Base-by-base conservation (phyloP, 2,329 filamentous ascomycete genomes). In the Alternaria solani region DNA sequence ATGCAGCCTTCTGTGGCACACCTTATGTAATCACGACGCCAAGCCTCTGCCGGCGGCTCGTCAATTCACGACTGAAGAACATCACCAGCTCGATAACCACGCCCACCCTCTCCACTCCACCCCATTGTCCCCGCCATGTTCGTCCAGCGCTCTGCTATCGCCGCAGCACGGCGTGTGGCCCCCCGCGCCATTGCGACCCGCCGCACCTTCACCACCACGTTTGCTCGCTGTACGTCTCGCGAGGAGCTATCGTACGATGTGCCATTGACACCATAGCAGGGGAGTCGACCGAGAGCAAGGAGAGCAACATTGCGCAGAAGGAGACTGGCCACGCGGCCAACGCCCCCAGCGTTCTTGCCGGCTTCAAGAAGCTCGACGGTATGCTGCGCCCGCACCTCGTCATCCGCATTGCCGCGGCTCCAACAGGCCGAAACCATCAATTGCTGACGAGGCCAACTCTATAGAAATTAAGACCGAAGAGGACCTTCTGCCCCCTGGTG, bases 401-500 rank as follows among this genome's bases (percentile, higher is more conserved):
- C 38, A 39, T 34, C 51, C 42, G 56, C 51, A 59, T 42, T 14
- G 30, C 34, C 47, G 41, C 57, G 26, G 54, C 51, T 51, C 52
- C 41, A 23, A 44, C 48, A 44, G 41, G 42, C 46, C 46, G 55
- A 60, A 56, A 39, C 47, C 20, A 38, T 47, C 68, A 67, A 71
- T 71, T 66, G 73, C 73, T 78, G 65, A 77, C 65, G 32, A 38
- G 52, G 47, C 42, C 48, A 26, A n/a, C 8, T 51, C 20, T 70
- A 72, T 80, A 99, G 95, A 98, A 75, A 87, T 99, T 84, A 90
- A 90, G 84, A 82, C 79, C 68, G 87, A 91, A 70, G 86, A 88
- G n/a, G 95, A 99, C 81, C 91, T 99, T 61, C 71, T 96, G 68
- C 87, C 91, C 66, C 91, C 93, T 34, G 95, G 95, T 85, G 93